Evolutionary conservation across 495 filamentous ascomycete species (phyloP).

Genomic region (Penicillium canescens): DNA sequence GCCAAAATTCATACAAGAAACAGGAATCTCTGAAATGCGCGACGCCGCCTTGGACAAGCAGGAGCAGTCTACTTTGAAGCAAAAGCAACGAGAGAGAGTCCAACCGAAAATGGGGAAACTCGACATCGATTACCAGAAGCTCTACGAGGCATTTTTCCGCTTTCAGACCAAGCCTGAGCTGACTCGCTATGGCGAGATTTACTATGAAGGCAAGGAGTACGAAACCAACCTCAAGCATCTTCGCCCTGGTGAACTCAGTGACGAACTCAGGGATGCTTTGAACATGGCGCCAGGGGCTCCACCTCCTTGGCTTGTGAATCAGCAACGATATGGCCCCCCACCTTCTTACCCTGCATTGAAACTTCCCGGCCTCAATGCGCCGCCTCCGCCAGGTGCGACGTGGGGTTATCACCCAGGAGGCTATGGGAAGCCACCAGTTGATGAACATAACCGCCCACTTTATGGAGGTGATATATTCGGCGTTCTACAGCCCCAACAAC

Average conservation of each 20-base stretch:
- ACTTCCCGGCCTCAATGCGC: slow-evolving; percentile 93
- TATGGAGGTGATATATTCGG: slow-evolving; percentile 96
- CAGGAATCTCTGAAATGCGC: slow-evolving; percentile 95
- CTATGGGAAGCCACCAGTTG: slow-evolving; percentile 92
- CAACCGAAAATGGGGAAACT: slow-evolving; percentile 96
- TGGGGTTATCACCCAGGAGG: slow-evolving; percentile 97
- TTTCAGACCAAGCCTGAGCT: slow-evolving; percentile 95
- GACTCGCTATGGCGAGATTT: slow-evolving; percentile 94
- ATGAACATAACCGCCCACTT: slow-evolving; percentile 85
- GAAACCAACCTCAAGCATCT: slow-evolving; percentile 92
- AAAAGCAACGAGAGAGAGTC: slow-evolving; percentile 93
- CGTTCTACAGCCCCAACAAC: slow-evolving; percentile 65
- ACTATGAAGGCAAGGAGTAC: slow-evolving; percentile 98
- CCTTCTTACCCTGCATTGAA: slow-evolving; percentile 91
- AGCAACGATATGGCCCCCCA: slow-evolving; percentile 89
- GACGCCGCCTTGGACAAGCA: slow-evolving; percentile 96
- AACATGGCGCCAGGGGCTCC: slow-evolving; percentile 93
- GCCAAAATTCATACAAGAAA: slow-evolving; percentile 97
- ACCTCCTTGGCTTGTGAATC: slow-evolving; percentile 95
- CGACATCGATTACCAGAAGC: slow-evolving; percentile 96
- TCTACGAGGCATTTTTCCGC: slow-evolving; percentile 97
- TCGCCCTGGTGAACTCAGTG: slow-evolving; percentile 84
- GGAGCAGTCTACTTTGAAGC: slow-evolving; percentile 83
- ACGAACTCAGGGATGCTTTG: slow-evolving; percentile 87
- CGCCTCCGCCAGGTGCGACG: slow-evolving; percentile 84